Evolutionary conservation across 139 green algal species (phyloP).

Genomic region (Penium margaritaceum): DNA sequence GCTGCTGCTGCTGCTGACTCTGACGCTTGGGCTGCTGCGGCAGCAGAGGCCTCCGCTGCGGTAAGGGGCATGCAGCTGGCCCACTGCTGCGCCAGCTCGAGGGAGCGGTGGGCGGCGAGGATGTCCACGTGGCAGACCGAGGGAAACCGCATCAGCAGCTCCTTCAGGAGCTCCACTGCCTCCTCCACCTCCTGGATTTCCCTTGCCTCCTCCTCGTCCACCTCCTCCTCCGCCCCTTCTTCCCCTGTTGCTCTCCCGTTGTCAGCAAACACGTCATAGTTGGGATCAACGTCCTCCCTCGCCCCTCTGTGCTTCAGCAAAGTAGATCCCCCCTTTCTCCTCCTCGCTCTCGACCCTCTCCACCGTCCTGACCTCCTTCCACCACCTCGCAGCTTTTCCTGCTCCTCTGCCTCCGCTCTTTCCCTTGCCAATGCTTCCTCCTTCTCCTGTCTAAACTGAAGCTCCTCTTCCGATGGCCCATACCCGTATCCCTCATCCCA

Average conservation of each 20-base stretch:
- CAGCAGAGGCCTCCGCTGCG: no score
- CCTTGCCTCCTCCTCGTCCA: not conserved
- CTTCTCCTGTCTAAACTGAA: no score
- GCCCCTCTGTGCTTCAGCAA: no score
- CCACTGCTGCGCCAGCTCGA: slow-evolving; percentile 35
- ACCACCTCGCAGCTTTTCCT: not conserved
- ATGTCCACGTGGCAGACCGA: slow-evolving; percentile 31
- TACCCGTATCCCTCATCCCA: not conserved
- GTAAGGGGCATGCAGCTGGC: not conserved
- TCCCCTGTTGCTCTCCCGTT: slow-evolving; percentile 1
- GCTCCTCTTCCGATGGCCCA: slow-evolving; percentile 6
- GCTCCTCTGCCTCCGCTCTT: not conserved
- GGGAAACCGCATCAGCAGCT: slow-evolving; percentile 19
- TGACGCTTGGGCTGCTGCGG: not conserved
- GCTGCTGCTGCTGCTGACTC: not conserved
- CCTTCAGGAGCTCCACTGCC: not conserved
- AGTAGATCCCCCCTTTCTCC: no score
- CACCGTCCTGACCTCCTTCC: no score
- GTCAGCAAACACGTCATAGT: no score
- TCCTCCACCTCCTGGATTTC: not conserved
- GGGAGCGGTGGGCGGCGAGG: slow-evolving; percentile 14
- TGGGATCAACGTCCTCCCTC: no score
- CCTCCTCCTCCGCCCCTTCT: not conserved
- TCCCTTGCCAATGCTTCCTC: not conserved
- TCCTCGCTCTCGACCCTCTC: no score